Conservation (phyloP, 2,329 filamentous ascomycete species). For the Talaromyces piceae region DNA sequence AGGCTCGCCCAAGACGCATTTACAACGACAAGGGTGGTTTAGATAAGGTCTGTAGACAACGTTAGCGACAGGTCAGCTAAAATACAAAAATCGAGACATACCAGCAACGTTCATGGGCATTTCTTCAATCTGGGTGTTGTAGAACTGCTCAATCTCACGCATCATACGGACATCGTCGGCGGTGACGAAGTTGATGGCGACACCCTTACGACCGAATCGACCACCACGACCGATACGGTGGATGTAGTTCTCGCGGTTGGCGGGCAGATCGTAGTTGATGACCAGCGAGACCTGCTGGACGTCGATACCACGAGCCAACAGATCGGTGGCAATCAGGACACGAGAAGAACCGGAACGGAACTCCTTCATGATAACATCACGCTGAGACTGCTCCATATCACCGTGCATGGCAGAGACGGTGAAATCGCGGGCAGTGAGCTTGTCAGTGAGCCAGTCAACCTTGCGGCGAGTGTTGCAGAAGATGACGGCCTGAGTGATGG, state of each 20-base stretch:
- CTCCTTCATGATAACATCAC: slow-evolving; percentile 99
- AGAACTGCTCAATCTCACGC: slow-evolving; percentile 99
- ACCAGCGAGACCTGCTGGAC: slow-evolving; percentile 99
- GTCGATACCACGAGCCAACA: slow-evolving; percentile 98
- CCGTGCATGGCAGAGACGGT: slow-evolving; percentile 99
- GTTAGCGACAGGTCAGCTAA: slow-evolving; percentile 7
- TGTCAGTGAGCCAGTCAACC: slow-evolving; percentile 99
- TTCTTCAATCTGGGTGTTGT: slow-evolving; percentile 99
- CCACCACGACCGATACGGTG: slow-evolving; percentile 99
- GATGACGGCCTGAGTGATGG: slow-evolving; percentile 98
- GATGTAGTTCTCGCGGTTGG: slow-evolving; percentile 99
- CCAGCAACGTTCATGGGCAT: slow-evolving; percentile 91
- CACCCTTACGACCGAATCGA: slow-evolving; percentile 99
- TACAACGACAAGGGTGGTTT: slow-evolving; percentile 24
- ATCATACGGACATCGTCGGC: slow-evolving; percentile 99
- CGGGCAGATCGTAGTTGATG: slow-evolving; percentile 99
- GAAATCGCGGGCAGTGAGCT: slow-evolving; percentile 97
- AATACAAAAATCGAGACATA: slow-evolving; percentile 31
- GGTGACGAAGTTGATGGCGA: slow-evolving; percentile 99
- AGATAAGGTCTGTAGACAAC: slow-evolving; percentile 33
- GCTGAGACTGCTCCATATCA: slow-evolving; percentile 96
- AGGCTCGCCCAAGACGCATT: slow-evolving; percentile 3
- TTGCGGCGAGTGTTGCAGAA: slow-evolving; percentile 99
- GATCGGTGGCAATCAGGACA: slow-evolving; percentile 96
- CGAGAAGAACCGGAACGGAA: slow-evolving; percentile 98